Evolutionary conservation across 148 eudicot species (phyloP).

Genomic region (Fagopyrum tataricum): DNA sequence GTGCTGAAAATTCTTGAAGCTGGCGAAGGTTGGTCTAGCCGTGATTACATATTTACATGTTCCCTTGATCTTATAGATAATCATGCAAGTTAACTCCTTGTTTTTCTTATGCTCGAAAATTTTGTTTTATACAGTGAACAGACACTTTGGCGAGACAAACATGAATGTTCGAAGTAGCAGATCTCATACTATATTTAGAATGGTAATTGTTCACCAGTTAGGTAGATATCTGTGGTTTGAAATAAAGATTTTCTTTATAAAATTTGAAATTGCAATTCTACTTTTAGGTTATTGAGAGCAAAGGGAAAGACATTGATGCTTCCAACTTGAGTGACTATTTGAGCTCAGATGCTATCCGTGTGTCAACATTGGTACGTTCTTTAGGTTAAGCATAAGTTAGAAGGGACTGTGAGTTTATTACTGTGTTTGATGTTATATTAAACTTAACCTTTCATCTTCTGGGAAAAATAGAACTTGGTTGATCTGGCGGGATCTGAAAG

Average conservation of each 20-base stretch:
- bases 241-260: neutral
- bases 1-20: constrained; percentile 75
- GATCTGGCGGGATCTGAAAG: constrained; percentile 98
- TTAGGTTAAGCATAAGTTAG: neutral
- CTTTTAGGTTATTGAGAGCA: constrained; percentile 86
- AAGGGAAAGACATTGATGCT: constrained; percentile 45
- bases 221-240: constrained; percentile 14
- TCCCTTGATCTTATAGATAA: neutral
- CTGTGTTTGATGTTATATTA: neutral
- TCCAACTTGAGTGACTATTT: constrained; percentile 23
- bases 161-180: constrained; percentile 98
- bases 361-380: constrained; percentile 79
- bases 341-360: constrained; percentile 79
- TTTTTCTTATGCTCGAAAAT: constrained; percentile 10
- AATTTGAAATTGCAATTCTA: neutral
- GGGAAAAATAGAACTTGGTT: constrained; percentile 61
- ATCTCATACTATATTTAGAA: constrained; percentile 95
- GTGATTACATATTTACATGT: neutral
- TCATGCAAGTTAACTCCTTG: constrained; percentile 1
- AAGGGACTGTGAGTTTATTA: neutral
- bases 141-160: constrained; percentile 98
- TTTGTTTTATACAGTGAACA: constrained; percentile 47
- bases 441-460: neutral
- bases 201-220: constrained; percentile 48
- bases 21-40: constrained; percentile 69